Evolutionary conservation across 371 early-diverging fungal genomes (phyloP), one percentile per base, ranked within the genome.

Genomic region (Actinomucor elegans): DNA sequence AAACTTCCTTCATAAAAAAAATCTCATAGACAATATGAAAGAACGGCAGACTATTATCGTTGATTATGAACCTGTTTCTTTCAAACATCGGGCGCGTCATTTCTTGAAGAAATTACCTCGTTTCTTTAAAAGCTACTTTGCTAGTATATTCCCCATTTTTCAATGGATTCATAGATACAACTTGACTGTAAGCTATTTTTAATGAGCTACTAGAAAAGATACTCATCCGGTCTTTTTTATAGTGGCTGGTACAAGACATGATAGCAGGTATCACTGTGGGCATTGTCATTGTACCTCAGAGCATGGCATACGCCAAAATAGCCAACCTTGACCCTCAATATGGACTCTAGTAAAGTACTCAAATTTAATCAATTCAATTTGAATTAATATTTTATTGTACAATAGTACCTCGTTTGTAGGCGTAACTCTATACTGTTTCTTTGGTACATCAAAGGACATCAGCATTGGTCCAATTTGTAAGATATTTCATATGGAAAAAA

Each of bases 201-300:
- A 15, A 3, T 7, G 12, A 21, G 14, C 0, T 14, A 42, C 37
- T 27, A 17, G 15, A 27, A 24, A 6, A 41, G 11, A 23, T 42
- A 10, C 12, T 6, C 18, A 15, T 9, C 12, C 6, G 1, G n/a
- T n/a, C n/a, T n/a, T 46, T 31, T 20, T 12, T 8, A 4, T 48
- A 74, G 35, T 94, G 95, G 95, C 71, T 93, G 17, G 11, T 83
- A 9, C 86, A 89, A 42, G 95, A 96, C 57, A 31, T 84, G 4
- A 79, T 96, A 46, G 93, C 95, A 3, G 96, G 94, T 18, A 34
- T 90, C 21, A 94, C 95, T 8, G 90, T 94, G 26, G 93, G 91
- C 4, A 73, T 89, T 26, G 78, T 95, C 11, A 82, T 91, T 10
- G 83, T 95, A 17, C 94, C 94, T 15, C 95, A 94, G 63, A 79